Conservation (phyloP, 2,329 filamentous ascomycete genomes). For the Neospermospora avenae region DNA sequence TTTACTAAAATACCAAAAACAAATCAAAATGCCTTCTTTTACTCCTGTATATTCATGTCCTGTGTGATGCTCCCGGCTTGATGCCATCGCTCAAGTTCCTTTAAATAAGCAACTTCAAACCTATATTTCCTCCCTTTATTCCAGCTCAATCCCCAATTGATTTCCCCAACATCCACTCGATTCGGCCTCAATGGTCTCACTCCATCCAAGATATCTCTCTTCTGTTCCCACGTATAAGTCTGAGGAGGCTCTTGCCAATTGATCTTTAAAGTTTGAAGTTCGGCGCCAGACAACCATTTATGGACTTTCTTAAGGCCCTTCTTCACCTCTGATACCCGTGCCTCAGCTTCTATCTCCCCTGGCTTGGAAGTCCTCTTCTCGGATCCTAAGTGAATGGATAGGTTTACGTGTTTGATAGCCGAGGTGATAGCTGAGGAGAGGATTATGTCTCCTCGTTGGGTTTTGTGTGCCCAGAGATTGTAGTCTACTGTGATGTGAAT, state of each 20-base stretch:
- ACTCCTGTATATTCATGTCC: not conserved
- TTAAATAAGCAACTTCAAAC: constrained; percentile 29
- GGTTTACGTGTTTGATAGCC: constrained; percentile 26
- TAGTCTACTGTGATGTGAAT: constrained; percentile 27
- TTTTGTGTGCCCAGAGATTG: constrained; percentile 31
- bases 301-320: constrained; percentile 29
- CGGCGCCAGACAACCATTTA: constrained; percentile 29
- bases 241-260: constrained; percentile 32
- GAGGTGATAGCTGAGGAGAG: constrained; percentile 24
- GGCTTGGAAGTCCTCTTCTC: constrained; percentile 37
- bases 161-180: constrained; percentile 26
- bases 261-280: constrained; percentile 25
- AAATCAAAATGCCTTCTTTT: not conserved
- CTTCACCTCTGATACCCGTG: constrained; percentile 22
- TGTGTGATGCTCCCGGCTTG: not conserved
- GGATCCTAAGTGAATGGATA: constrained; percentile 27
- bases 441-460: constrained; percentile 25
- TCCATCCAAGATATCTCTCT: constrained; percentile 29
- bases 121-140: constrained; percentile 29
- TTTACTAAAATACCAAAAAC: constrained; percentile 11
- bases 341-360: constrained; percentile 31
- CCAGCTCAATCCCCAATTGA: constrained; percentile 32
- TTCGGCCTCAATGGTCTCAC: constrained; percentile 21
- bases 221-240: constrained; percentile 31
- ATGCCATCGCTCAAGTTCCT: constrained; percentile 24